These are phyloP conservation scores for Sclerotinia borealis DNA, from an alignment of 2,329 filamentous ascomycete species.

Conservation along the genomic window DNA sequence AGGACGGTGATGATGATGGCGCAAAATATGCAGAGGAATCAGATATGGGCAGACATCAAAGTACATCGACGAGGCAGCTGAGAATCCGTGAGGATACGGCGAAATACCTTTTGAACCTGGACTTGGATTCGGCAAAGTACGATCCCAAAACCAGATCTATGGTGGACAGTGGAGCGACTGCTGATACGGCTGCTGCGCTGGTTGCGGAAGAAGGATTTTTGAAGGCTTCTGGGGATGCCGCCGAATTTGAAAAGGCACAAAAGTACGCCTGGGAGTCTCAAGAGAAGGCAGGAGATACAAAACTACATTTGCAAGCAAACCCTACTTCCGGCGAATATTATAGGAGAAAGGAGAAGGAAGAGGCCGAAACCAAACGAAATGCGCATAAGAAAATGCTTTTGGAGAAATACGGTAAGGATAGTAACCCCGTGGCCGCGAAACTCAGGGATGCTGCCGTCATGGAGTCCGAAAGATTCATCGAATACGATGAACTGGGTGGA, in stretches of 20 bases:
- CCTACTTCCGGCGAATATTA: slow-evolving; percentile 85
- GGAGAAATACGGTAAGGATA: slow-evolving; percentile 75
- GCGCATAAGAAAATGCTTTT: slow-evolving; percentile 64
- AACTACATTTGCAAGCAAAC: slow-evolving; percentile 89
- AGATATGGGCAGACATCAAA: slow-evolving; percentile 92
- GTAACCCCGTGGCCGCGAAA: slow-evolving; percentile 52
- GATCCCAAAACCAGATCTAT: slow-evolving; percentile 93
- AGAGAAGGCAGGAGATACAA: slow-evolving; percentile 71
- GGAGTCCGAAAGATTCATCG: slow-evolving; percentile 81
- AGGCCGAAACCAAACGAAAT: slow-evolving; percentile 61
- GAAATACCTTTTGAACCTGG: slow-evolving; percentile 91
- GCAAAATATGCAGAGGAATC: slow-evolving; percentile 86
- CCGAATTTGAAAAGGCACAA: slow-evolving; percentile 85
- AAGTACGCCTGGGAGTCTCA: slow-evolving; percentile 93
- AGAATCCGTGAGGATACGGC: slow-evolving; percentile 94
- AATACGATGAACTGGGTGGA: slow-evolving; percentile 85
- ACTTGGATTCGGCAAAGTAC: slow-evolving; percentile 94
- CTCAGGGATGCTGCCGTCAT: slow-evolving; percentile 63
- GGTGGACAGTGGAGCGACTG: slow-evolving; percentile 75
- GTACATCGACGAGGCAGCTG: slow-evolving; percentile 83
- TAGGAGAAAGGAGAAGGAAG: slow-evolving; percentile 72
- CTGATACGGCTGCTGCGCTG: slow-evolving; percentile 71
- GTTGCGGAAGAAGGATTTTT: slow-evolving; percentile 94
- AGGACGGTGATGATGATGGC: slow-evolving; percentile 50
- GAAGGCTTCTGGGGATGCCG: slow-evolving; percentile 81